Base-by-base conservation (phyloP, 164 flowering plant species). In the Liriodendron chinense region DNA sequence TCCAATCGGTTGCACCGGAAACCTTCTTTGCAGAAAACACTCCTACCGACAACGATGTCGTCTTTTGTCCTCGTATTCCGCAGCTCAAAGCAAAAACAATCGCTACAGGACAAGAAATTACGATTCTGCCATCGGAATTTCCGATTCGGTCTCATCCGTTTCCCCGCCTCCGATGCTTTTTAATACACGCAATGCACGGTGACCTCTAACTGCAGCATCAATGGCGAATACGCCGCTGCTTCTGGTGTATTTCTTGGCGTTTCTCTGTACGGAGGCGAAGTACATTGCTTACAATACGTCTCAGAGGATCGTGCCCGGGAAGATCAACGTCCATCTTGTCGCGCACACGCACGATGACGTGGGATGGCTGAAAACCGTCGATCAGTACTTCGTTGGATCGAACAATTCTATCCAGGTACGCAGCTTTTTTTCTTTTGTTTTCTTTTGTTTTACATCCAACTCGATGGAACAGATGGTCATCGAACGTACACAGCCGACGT, bases 311-410 rank as follows among this genome's bases (percentile, higher is more conserved):
- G 90, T 88, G 18, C 81, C 87, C 0, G 93, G 82, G 2, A 92
- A 91, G 63, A 62, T 94, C 50, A 94, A 94, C 79, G 96, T 94
- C 21, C 98, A 94, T 77, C 79, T 94, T 87, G 97, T 94, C 69
- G 82, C 97, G 74, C 98, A 94, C 81, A 72, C 97, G 0, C 98
- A 94, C 77, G 97, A 92, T 53, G 98, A 92, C 68, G 98, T 94
- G 47, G 97, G 98, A 0, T 94, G 98, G 97, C 78, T 94, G 80
- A 94, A 94, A 82, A 94, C 98, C 20, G 86, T 94, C 76, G 97
- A 94, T 85, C 97, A 94, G 87, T 92, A 94, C 84, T 94, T 87
- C 69, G 86, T 84, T 68, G 97, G 97, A 56, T 83, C 91, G 68
- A 94, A 94, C 76, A 94, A 92, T 73, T 88, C 93, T 9, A 88